Evolutionary conservation across 805 yeast species (phyloP).

Genomic region (Pichia cephalocereana): DNA sequence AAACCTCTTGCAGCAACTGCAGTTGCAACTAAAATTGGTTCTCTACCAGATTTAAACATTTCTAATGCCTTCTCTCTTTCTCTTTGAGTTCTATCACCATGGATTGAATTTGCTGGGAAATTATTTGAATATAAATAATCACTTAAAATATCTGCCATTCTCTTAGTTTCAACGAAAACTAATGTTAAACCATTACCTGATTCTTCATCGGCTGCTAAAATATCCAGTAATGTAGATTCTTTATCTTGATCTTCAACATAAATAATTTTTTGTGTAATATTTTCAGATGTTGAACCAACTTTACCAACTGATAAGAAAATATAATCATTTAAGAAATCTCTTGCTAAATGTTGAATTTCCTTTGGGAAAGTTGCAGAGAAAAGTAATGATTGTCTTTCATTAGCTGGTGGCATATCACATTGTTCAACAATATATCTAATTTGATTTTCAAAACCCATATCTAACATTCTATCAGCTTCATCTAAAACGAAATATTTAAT

Average conservation of each 20-base stretch:
- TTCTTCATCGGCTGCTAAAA: constrained; percentile 61
- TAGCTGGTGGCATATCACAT: constrained; percentile 93
- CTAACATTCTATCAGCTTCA: constrained; percentile 99
- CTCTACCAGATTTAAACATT: constrained; percentile 83
- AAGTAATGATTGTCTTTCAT: constrained; percentile 93
- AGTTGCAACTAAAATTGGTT: constrained; percentile 95
- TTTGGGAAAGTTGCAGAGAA: constrained; percentile 99
- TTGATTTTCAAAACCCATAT: constrained; percentile 99
- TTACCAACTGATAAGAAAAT: constrained; percentile 96
- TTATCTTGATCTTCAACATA: constrained; percentile 93
- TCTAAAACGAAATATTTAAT: constrained; percentile 92
- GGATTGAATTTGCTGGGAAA: constrained; percentile 97
- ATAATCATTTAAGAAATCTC: constrained; percentile 93
- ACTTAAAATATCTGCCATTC: constrained; percentile 94
- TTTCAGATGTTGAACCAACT: constrained; percentile 98
- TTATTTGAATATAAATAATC: constrained; percentile 83
- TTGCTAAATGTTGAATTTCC: constrained; percentile 94
- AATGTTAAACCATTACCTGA: constrained; percentile 81
- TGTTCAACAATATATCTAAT: constrained; percentile 96
- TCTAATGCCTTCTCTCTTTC: constrained; percentile 98
- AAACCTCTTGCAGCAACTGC: constrained; percentile 99
- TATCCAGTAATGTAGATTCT: constrained; percentile 81
- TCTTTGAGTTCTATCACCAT: constrained; percentile 96
- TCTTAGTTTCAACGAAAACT: constrained; percentile 95
- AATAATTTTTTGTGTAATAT: constrained; percentile 88